Evolutionary conservation across 352 stramenopile species (phyloP).

Genomic region (Phytophthora colocasiae): DNA sequence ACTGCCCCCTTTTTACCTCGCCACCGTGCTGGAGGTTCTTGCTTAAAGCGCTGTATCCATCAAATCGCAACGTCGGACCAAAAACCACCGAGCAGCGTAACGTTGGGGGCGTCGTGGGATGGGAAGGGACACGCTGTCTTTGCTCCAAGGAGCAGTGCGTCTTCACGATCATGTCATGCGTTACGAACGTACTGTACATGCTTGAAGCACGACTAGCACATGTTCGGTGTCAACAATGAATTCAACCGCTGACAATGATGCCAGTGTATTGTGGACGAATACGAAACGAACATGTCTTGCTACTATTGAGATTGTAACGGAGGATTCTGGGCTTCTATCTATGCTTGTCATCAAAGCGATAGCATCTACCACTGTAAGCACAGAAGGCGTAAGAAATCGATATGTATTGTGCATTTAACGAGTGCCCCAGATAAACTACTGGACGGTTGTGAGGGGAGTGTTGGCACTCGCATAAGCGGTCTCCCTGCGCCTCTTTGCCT

Average conservation of each 20-base stretch:
- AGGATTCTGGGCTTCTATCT: too few relatives aligned
- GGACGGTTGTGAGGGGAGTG: not conserved
- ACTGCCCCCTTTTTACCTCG: conserved; percentile 39
- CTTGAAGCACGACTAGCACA: not conserved
- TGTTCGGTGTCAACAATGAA: not conserved
- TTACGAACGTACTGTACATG: conserved; percentile 5
- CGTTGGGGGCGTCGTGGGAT: conserved; percentile 13
- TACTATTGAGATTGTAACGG: too few relatives aligned
- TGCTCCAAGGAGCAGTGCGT: not conserved
- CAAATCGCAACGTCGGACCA: conserved; percentile 46
- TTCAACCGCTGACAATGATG: not conserved
- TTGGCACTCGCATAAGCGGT: conserved; percentile 7
- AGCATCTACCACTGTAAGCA: too few relatives aligned
- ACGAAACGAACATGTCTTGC: not conserved
- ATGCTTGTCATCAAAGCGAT: too few relatives aligned
- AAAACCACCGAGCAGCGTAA: conserved; percentile 20
- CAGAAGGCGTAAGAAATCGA: too few relatives aligned
- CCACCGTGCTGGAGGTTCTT: conserved; percentile 18
- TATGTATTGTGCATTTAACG: not conserved
- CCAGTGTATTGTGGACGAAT: not conserved
- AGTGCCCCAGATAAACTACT: too few relatives aligned
- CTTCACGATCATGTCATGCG: conserved; percentile 1
- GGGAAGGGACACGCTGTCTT: conserved; percentile 37
- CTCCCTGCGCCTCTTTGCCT: conserved; percentile 50
- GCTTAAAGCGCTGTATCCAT: conserved; percentile 33